Evolutionary conservation across 805 yeast genomes (phyloP).

Genomic region (Saturnispora sekii): DNA sequence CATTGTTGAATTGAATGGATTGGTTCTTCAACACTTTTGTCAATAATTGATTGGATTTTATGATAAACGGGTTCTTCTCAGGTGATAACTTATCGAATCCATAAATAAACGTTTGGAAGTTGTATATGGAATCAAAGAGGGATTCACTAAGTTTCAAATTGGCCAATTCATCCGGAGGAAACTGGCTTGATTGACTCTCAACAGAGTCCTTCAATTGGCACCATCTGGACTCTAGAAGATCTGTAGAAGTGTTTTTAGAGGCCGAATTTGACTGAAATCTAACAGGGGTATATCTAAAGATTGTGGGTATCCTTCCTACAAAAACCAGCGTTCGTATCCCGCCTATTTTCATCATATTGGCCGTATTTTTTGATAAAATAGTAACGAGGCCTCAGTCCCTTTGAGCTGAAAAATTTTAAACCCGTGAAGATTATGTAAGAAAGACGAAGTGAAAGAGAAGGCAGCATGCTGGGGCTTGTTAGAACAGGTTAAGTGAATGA

Average conservation of each 20-base stretch:
- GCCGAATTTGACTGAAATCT: constrained; percentile 11
- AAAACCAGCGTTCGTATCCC: too few species aligned
- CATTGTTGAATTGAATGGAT: constrained; percentile 15
- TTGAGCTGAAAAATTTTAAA: too few species aligned
- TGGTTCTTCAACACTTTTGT: constrained; percentile 13
- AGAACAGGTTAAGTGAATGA: too few species aligned
- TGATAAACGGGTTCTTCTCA: constrained; percentile 14
- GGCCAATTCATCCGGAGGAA: background rate
- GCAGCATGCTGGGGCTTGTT: too few species aligned
- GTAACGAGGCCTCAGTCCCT: too few species aligned
- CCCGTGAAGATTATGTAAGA: too few species aligned
- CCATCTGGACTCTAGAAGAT: constrained; percentile 9
- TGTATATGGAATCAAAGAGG: constrained; percentile 16
- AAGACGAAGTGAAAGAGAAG: too few species aligned
- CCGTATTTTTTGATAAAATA: too few species aligned
- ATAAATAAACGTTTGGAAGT: constrained; percentile 20
- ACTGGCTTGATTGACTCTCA: constrained; percentile 5
- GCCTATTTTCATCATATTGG: too few species aligned
- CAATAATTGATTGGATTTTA: constrained; percentile 18
- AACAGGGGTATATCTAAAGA: background rate
- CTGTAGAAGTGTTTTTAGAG: constrained; percentile 7
- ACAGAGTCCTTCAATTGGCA: constrained; percentile 8
- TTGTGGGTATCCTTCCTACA: too few species aligned
- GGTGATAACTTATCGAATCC: constrained; percentile 17
- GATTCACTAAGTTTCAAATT: background rate